Percentiles rank a stretch among this genome's conserved stretches.
Evolutionary conservation across 1,284 basidiomycete species (phyloP).

Genomic region (Grifola frondosa): DNA sequence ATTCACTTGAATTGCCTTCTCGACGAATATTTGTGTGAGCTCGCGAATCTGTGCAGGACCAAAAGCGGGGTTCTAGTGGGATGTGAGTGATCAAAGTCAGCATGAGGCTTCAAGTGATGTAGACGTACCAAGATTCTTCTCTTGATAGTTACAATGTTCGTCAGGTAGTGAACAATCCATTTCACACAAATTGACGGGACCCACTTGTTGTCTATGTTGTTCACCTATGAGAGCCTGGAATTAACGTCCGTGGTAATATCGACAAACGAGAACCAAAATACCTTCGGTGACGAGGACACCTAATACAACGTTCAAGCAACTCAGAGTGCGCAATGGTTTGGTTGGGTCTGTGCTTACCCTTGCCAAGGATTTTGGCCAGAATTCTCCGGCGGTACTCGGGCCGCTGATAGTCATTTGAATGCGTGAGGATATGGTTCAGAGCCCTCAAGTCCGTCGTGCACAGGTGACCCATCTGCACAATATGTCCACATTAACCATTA

Average conservation of each 20-base stretch:
- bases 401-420: slow-evolving; percentile 34
- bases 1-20: slow-evolving; percentile 48
- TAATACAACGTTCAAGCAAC: slow-evolving; percentile 1
- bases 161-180: background rate
- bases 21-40: slow-evolving; percentile 52
- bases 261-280: background rate
- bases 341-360: slow-evolving; percentile 18
- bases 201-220: slow-evolving; percentile 13
- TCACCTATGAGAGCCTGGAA: slow-evolving; percentile 4
- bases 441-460: slow-evolving; percentile 40
- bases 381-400: slow-evolving; percentile 20
- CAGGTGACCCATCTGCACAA: slow-evolving; percentile 38
- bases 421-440: slow-evolving; percentile 37
- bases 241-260: no score
- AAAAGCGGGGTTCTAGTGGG: slow-evolving; percentile 55
- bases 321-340: background rate
- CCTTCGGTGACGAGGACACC: slow-evolving; percentile 7
- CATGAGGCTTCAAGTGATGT: no score
- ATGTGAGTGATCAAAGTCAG: background rate
- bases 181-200: background rate
- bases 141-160: background rate
- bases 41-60: slow-evolving; percentile 53
- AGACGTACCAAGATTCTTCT: slow-evolving; percentile 10
- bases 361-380: slow-evolving; percentile 29
- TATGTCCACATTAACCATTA: no score